Evolutionary conservation across 176 grass and related monocot genomes (phyloP), one percentile per base, ranked within the genome.

Genomic region (Urochloa ruziziensis): DNA sequence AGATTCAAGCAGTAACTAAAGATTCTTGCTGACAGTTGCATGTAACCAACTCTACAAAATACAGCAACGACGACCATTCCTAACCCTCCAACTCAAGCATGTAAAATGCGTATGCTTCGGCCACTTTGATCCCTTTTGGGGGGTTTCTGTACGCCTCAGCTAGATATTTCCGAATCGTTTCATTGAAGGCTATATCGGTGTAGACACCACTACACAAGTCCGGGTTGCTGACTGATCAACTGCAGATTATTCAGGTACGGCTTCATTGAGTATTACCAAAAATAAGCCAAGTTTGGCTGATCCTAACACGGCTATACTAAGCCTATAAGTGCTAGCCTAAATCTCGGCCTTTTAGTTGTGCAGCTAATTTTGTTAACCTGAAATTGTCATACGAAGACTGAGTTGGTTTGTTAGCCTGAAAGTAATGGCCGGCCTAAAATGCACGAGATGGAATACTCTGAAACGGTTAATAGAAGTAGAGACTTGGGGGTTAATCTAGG

Each of bases 181-280:
- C 53, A 85, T 60, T 71, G 43, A 85, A 85, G 66, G 4, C 60
- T 51, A 51, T 37, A n/a, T 71, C n/a, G n/a, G n/a, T n/a, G n/a
- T n/a, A n/a, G n/a, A n/a, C n/a, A n/a, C n/a, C n/a, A n/a, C n/a
- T n/a, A n/a, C n/a, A n/a, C n/a, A n/a, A n/a, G n/a, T n/a, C n/a
- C n/a, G n/a, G 21, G 7, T n/a, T 86, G 75, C 13, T 39, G 24
- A n/a, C 36, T 35, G 59, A 56, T 33, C 19, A 54, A 4, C 35
- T 10, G 7, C 7, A 70, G 15, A 78, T 37, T 28, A 37, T 53
- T 62, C 21, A 29, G 3, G 32, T 7, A 51, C 1, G 4, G 28
- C 15, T 71, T 62, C 42, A 52, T 61, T 62, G 32, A 39, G 62
- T 33, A 24, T 25, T 37, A 53, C 78, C 11, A 27, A n/a, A 66